Evolutionary conservation across 2,329 filamentous ascomycete genomes (phyloP).

Genomic region (Xylaria sp.): DNA sequence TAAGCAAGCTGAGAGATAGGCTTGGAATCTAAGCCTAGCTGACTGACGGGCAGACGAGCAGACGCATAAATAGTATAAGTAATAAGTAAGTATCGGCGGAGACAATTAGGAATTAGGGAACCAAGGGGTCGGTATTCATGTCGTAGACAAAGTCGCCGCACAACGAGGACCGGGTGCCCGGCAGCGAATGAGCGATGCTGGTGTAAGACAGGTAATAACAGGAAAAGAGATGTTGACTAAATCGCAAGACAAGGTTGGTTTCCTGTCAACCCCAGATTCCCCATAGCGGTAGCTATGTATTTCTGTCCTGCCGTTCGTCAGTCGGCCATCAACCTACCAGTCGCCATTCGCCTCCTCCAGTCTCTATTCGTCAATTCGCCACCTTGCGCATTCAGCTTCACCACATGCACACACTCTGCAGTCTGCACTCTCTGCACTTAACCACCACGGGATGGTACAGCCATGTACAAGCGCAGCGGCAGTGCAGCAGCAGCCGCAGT

Average conservation of each 20-base stretch:
- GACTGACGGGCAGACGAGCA: neutral
- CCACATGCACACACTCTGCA: slow-evolving; percentile 9
- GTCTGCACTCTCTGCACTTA: neutral
- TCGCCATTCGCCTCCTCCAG: slow-evolving; percentile 3
- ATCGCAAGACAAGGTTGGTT: slow-evolving; percentile 27
- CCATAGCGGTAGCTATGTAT: slow-evolving; percentile 15
- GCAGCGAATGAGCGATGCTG: slow-evolving; percentile 21
- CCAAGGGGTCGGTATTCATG: slow-evolving; percentile 16
- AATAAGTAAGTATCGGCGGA: slow-evolving; percentile 1
- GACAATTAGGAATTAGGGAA: slow-evolving; percentile 7
- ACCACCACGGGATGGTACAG: slow-evolving; percentile 26
- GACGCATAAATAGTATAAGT: too few relatives aligned
- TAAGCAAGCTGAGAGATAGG: slow-evolving; percentile 4
- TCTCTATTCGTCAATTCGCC: slow-evolving; percentile 14
- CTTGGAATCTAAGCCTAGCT: neutral
- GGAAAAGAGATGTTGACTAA: slow-evolving; percentile 32
- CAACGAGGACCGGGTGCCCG: slow-evolving; percentile 24
- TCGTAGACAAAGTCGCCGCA: slow-evolving; percentile 27
- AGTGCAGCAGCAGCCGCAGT: slow-evolving; percentile 15
- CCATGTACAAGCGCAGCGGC: slow-evolving; percentile 23
- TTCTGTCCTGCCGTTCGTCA: slow-evolving; percentile 3
- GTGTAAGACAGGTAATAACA: slow-evolving; percentile 33
- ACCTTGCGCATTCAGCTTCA: slow-evolving; percentile 27
- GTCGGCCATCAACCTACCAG: neutral
- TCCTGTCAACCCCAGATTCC: slow-evolving; percentile 32